phyloP scores from a whole-genome alignment of 495 filamentous ascomycete species.

The Trichoderma orchidacearum region DNA sequence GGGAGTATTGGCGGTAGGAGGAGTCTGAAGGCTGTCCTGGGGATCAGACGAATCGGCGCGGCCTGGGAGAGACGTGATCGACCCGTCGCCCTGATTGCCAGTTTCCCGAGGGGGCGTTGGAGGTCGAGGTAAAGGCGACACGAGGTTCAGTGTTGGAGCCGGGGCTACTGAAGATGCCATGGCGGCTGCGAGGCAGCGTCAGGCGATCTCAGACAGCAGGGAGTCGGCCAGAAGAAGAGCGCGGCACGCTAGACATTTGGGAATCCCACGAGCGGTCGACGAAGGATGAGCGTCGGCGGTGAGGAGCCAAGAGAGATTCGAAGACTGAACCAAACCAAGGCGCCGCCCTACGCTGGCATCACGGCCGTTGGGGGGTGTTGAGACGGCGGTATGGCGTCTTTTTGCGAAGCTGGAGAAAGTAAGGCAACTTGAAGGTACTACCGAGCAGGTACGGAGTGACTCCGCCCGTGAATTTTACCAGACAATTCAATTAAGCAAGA shows the following conservation, averaged over 20 bases:
- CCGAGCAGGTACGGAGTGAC: background rate
- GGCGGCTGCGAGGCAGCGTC: conserved; percentile 19
- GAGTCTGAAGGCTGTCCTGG: conserved; percentile 29
- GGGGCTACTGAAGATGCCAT: conserved; percentile 29
- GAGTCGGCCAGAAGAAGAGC: background rate
- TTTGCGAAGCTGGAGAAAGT: background rate
- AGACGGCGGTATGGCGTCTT: background rate
- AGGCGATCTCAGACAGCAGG: conserved; percentile 6
- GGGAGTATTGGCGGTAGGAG: conserved; percentile 30
- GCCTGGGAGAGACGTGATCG: conserved; percentile 10
- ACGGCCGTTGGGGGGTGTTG: background rate
- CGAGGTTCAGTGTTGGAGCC: conserved; percentile 23
- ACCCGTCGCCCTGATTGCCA: conserved; percentile 17
- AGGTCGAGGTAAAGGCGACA: conserved; percentile 33
- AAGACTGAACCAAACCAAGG: background rate
- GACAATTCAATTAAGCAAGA: background rate
- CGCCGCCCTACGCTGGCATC: background rate
- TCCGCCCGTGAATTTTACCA: background rate
- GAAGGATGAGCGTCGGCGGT: background rate
- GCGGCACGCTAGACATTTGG: background rate
- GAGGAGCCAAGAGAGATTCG: background rate
- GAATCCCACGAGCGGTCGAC: background rate
- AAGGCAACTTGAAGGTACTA: no score
- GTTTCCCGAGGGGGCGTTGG: conserved; percentile 41
- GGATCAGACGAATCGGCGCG: conserved; percentile 13